A percentile compares a stretch with the other conserved stretches of the same genome.
These are phyloP conservation scores for Posidonia oceanica DNA, from an alignment of 116 monocot genomes.

Conservation along the genomic window DNA sequence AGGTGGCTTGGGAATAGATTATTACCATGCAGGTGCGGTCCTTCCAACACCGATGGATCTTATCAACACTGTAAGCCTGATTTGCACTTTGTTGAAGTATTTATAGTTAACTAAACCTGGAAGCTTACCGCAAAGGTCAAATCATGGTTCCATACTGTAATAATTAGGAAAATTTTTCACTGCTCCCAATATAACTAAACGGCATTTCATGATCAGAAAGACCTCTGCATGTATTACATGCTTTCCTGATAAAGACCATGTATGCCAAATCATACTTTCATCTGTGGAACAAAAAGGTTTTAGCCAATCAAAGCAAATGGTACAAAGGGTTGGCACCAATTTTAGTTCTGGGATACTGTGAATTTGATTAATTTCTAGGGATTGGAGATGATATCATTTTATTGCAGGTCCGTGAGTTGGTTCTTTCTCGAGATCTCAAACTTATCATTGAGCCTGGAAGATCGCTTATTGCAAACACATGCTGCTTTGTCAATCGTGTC, in stretches of 20 bases:
- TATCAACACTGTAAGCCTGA: slow-evolving; percentile 80
- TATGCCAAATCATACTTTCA: background rate
- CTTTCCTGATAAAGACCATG: background rate
- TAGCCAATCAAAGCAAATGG: background rate
- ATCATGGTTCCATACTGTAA: background rate
- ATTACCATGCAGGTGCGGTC: slow-evolving; percentile 71
- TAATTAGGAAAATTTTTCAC: background rate
- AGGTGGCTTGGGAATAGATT: slow-evolving; percentile 98
- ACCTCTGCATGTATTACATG: background rate
- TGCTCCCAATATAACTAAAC: background rate
- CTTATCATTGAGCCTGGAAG: slow-evolving; percentile 99
- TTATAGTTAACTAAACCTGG: background rate
- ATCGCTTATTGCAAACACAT: slow-evolving; percentile 98
- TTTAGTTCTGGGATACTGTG: too few species aligned
- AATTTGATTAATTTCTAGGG: too few species aligned
- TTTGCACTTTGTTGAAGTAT: background rate
- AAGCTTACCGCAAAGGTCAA: background rate
- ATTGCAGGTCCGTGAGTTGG: slow-evolving; percentile 80
- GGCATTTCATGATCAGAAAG: background rate
- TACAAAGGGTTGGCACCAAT: too few species aligned
- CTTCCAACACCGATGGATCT: slow-evolving; percentile 98
- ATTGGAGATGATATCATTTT: background rate
- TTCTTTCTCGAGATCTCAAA: slow-evolving; percentile 60
- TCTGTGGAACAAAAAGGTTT: background rate
- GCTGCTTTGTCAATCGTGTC: slow-evolving; percentile 92